These are phyloP conservation scores for Aspergillus steynii DNA, from an alignment of 495 filamentous ascomycete species.

Conservation along the genomic window DNA sequence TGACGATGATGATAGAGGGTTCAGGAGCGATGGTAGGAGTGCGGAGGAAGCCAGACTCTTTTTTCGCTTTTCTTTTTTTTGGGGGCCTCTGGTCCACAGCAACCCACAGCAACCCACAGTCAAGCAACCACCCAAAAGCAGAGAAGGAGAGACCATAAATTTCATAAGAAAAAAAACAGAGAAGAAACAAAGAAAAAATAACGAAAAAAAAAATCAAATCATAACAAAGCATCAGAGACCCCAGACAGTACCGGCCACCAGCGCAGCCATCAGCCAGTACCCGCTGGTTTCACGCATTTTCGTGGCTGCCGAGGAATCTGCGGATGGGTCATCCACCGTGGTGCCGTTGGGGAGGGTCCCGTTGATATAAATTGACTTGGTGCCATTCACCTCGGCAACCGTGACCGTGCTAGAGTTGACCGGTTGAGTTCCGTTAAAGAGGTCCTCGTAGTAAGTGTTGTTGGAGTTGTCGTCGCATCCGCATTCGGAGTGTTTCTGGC, in stretches of 20 bases:
- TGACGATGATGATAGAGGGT: too few species aligned
- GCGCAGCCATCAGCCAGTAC: conserved; percentile 61
- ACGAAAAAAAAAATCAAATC: neutral
- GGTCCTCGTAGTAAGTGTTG: conserved; percentile 54
- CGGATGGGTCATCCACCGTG: conserved; percentile 53
- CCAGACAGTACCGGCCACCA: conserved; percentile 53
- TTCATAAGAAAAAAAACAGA: neutral
- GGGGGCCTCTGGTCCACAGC: neutral
- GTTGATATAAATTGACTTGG: conserved; percentile 73
- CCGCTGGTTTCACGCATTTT: conserved; percentile 50
- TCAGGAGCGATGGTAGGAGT: neutral
- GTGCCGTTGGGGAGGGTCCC: conserved; percentile 87
- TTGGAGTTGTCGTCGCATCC: conserved; percentile 79
- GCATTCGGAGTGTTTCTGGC: conserved; percentile 68
- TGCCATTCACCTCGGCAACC: conserved; percentile 71
- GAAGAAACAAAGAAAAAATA: conserved; percentile 2
- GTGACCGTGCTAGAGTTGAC: conserved; percentile 64
- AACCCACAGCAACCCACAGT: neutral
- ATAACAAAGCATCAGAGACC: conserved; percentile 24
- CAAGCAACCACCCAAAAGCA: too few species aligned
- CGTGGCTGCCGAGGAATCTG: conserved; percentile 28
- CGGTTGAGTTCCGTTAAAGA: conserved; percentile 65
- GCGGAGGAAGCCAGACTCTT: neutral
- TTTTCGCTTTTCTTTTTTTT: neutral
- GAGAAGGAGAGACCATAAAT: too few species aligned